A percentile compares a stretch with the other conserved stretches of the same genome.
These are phyloP conservation scores for Mycena vulgaris DNA, from an alignment of 768 basidiomycete genomes.

Conservation along the genomic window DNA sequence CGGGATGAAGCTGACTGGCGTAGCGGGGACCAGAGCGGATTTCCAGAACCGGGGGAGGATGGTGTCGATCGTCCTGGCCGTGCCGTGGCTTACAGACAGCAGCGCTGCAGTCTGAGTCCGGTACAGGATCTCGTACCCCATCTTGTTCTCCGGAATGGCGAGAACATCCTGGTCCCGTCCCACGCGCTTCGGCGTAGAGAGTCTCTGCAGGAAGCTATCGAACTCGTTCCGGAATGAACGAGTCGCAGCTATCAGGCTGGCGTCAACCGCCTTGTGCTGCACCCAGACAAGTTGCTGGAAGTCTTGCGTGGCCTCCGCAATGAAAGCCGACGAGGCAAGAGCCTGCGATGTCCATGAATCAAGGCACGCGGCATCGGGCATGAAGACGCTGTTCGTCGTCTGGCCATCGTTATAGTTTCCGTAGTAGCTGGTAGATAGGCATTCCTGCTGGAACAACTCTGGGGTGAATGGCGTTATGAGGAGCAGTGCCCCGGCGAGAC, in stretches of 20 bases:
- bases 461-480: constrained; percentile 64
- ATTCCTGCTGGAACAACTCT: constrained; percentile 56
- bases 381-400: constrained; percentile 62
- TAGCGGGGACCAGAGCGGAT: constrained; percentile 70
- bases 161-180: constrained; percentile 33
- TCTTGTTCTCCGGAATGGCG: constrained; percentile 30
- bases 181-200: constrained; percentile 35
- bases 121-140: constrained; percentile 58
- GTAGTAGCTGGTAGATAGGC: constrained; percentile 66
- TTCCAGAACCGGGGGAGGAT: constrained; percentile 82
- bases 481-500: constrained; percentile 50
- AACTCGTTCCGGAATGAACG: constrained; percentile 51
- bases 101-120: constrained; percentile 61
- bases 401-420: constrained; percentile 67
- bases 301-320: constrained; percentile 44
- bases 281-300: constrained; percentile 72
- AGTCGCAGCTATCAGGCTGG: constrained; percentile 52
- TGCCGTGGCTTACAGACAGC: constrained; percentile 60
- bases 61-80: constrained; percentile 67
- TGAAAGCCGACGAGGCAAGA: constrained; percentile 46
- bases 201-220: constrained; percentile 51
- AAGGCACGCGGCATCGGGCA: constrained; percentile 59
- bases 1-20: constrained; percentile 65
- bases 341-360: constrained; percentile 46
- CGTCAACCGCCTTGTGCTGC: constrained; percentile 68